A percentile compares a stretch with the other conserved stretches of the same genome.
phyloP scores from a whole-genome alignment of 257 asterid species.

The Salvia rosmarinus region DNA sequence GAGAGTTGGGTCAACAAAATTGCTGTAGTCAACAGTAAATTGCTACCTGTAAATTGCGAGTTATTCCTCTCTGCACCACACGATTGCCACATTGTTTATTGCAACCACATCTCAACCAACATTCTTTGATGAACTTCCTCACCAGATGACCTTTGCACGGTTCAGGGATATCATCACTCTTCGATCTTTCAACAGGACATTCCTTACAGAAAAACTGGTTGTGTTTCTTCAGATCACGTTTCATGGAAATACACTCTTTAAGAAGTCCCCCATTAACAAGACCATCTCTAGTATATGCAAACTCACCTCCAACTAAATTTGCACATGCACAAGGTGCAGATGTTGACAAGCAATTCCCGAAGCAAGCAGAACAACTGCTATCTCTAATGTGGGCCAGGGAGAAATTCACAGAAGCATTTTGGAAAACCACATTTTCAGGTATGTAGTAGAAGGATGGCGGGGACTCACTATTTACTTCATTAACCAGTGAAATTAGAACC shows the following conservation, averaged over 20 bases:
- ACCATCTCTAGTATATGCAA: conserved; percentile 82
- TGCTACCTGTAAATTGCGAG: conserved; percentile 69
- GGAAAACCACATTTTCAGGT: conserved; percentile 71
- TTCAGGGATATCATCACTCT: conserved; percentile 56
- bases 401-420: conserved; percentile 63
- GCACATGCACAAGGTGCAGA: conserved; percentile 78
- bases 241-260: conserved; percentile 69
- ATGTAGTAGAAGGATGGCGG: conserved; percentile 76
- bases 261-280: conserved; percentile 74
- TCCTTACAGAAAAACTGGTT: conserved; percentile 69
- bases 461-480: conserved; percentile 56
- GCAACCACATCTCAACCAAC: conserved; percentile 97
- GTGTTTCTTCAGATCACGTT: conserved; percentile 68
- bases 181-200: conserved; percentile 88
- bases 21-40: conserved; percentile 26
- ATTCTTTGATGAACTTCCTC: conserved; percentile 84
- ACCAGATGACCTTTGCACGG: conserved; percentile 93
- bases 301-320: conserved; percentile 67
- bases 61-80: conserved; percentile 93
- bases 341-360: conserved; percentile 68
- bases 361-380: conserved; percentile 61
- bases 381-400: conserved; percentile 75
- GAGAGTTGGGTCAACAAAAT: background rate
- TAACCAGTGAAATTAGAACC: conserved; percentile 58
- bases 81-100: conserved; percentile 85